phyloP scores from a whole-genome alignment of 352 stramenopile species.

The Phytophthora meadii region DNA sequence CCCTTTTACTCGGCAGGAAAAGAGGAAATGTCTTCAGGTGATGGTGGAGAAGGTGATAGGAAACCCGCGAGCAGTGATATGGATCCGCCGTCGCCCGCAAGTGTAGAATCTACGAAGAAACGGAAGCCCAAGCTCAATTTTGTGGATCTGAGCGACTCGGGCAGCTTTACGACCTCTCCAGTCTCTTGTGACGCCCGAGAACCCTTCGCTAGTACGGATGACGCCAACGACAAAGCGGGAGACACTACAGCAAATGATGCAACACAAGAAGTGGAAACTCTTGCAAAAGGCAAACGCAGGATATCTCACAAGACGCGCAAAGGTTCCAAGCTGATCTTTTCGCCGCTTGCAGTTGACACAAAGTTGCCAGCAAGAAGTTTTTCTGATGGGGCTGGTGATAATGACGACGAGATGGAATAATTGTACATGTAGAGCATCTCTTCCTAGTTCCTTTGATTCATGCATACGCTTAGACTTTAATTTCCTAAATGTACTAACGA shows the following conservation, averaged over 20 bases:
- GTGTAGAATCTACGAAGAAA: conserved; percentile 26
- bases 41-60: conserved; percentile 2
- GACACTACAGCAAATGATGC: conserved; percentile 5
- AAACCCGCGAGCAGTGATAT: conserved; percentile 4
- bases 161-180: conserved; percentile 36
- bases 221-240: conserved; percentile 23
- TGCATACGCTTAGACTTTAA: background rate
- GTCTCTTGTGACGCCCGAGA: conserved; percentile 27
- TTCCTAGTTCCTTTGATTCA: too few relatives aligned
- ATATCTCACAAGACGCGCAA: conserved; percentile 34
- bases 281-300: conserved; percentile 29
- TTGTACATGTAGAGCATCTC: background rate
- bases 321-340: conserved; percentile 54
- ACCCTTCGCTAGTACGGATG: conserved; percentile 19
- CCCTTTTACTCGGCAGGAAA: conserved; percentile 28
- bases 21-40: conserved; percentile 5
- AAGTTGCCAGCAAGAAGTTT: conserved; percentile 24
- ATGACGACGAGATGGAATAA: conserved; percentile 16
- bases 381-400: conserved; percentile 12
- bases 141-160: conserved; percentile 36
- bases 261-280: conserved; percentile 4
- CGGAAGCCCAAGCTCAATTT: conserved; percentile 36
- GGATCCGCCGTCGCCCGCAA: conserved; percentile 25
- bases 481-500: background rate
- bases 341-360: conserved; percentile 41